Base-by-base conservation (phyloP, 2,329 filamentous ascomycete species). In the Aspergillus tamarii region DNA sequence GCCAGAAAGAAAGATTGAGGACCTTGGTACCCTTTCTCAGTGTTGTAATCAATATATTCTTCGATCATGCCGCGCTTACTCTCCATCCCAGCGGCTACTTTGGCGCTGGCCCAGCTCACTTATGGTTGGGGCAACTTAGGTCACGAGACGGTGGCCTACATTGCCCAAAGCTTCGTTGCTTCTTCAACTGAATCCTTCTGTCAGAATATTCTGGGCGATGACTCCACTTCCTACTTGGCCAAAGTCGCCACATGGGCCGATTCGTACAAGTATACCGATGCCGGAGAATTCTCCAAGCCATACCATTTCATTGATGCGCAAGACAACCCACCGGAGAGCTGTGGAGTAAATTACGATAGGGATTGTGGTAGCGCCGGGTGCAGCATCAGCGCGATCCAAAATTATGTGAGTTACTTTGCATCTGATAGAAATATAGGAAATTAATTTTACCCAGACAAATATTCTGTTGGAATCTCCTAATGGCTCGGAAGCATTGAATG, bases 231-330 rank as follows among this genome's bases (percentile, higher is more conserved):
- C 23, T 86, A 85, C 69, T 77, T 85, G 16, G 83, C 83, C 57
- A 81, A 79, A 61, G 77, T 85, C 19, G 83, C 84, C 14, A 84
- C 83, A 1, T 87, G 84, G 84, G 84, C 84, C 1, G 84, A 87
- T 66, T 74, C 72, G 34, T 86, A 84, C 70, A 81, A 84, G 30
- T 77, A 78, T 58, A 84, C 81, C 2, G 67, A 74, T n/a, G 83
- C 73, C 34, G 84, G 84, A 9, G 71, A 71, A 46, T 86, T 82
- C 74, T 81, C 78, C 16, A 76, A 80, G 0, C 74, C 78, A 0
- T 81, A 80, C 60, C 84, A 85, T 63, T 86, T 77, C 74, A 85
- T 85, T 64, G 84, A 86, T 66, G 83, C 84, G 1, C 71, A 82
- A 39, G 82, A 84, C 66, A 67, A 71, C 14, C 84, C 84, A 0